Base-by-base conservation (phyloP, 768 basidiomycete genomes). In the Antrodiella citrinella region DNA sequence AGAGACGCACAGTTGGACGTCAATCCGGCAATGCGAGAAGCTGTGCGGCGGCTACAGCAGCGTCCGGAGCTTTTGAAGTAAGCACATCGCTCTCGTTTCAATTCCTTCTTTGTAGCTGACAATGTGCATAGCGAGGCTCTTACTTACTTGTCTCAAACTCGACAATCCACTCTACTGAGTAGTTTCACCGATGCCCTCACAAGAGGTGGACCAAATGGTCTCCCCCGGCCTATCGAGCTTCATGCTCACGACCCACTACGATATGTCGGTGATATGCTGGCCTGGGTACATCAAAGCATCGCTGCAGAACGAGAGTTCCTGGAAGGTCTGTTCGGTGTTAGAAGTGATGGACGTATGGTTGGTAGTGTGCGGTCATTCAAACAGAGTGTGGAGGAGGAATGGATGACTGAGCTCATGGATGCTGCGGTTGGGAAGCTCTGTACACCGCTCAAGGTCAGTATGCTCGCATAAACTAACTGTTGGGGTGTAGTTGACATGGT, bases 191-290 rank as follows among this genome's bases (percentile, higher is more conserved):
- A 84, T 12, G 92, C 94, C 0, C 72, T 98, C 7, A 97, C 93
- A 0, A 78, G 89, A 11, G 93, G 94, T 4, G 89, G 88, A 1
- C 88, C 82, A 1, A 85, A 82, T 38, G 91, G 87, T 39, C 71
- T 86, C 4, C 91, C 94, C 10, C 79, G 94, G 4, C 91, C 95
- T 0, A 98, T 99, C 54, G 96, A 98, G 64, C 74, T 99, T 2
- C 96, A 99, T 61, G 96, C 96, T 0, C 96, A 99, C 59, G 96
- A 99, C 63, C 95, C 96, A 0, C 77, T 92, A 56, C 82, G 95
- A 25, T 99, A 99, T 62, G 82, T 95, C 12, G 96, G 96, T 12
- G 95, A 98, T 67, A 98, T 98, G 90, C 81, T 98, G 5, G 95
- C 94, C 0, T 97, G 95, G 95, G 84, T 97, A 0, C 95, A 99